Base-by-base conservation (phyloP, 75 land plant species). In the Cryptomeria japonica region DNA sequence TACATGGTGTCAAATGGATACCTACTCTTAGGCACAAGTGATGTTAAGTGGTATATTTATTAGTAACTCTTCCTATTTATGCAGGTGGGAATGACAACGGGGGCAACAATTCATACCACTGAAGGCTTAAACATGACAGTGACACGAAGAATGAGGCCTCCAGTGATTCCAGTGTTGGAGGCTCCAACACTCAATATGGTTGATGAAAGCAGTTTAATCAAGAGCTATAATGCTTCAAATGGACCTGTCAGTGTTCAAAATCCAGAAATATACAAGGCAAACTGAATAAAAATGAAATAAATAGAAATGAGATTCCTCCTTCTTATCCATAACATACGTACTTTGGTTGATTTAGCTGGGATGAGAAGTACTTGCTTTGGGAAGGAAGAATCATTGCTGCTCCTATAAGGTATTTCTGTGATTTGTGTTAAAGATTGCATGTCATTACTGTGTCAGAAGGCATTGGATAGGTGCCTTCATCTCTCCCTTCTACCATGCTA, bases 41-140 rank as follows among this genome's bases (percentile, higher is more conserved):
- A 88, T 22, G n/a, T 41, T 28, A 46, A 82, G 10, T 34, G 38
- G 77, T 10, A 75, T 46, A 46, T 49, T 64, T 25, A 64, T 22
- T 64, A 25, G 28, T 39, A 39, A 88, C 75, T 87, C 3, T 87
- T 53, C n/a, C 19, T 87, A 28, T 83, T 55, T 80, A 32, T 89
- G 84, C 92, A 97, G 98, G 99, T 96, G 79, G 89, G 76, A 75
- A 96, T 97, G 99, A 96, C 98, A 44, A 97, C 99, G 1, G 99
- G 99, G 84, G 99, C 99, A 70, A 97, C 99, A 34, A 97, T 97
- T 82, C 99, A 97, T 91, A 97, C 99, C 39, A 95, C 98, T 6
- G 92, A 95, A 51, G 99, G 99, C 3, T 88, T 97, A 86, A 86
- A 91, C 44, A 95, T 97, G 98, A 92, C 96, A n/a, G 95, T 97